These are phyloP conservation scores for Aspergillus quadrilineatus DNA, from an alignment of 2,329 filamentous ascomycete genomes.

Conservation along the genomic window DNA sequence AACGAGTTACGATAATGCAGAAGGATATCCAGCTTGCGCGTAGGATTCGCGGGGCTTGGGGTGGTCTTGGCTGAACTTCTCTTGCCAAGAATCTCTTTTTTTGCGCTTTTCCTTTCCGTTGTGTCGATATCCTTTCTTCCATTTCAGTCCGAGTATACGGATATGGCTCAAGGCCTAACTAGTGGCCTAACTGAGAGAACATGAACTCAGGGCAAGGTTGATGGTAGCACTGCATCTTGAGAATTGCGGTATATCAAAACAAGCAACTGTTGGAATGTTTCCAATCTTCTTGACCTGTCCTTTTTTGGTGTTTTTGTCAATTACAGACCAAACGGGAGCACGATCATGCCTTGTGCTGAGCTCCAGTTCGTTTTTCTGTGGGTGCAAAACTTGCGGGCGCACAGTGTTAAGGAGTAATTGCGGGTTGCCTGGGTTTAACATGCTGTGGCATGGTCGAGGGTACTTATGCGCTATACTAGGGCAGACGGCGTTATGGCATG, in stretches of 20 bases:
- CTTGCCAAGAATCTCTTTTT: slow-evolving; percentile 1
- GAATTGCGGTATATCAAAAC: neutral
- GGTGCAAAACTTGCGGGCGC: slow-evolving; percentile 14
- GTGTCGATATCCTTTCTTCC: slow-evolving; percentile 6
- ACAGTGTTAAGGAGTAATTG: slow-evolving; percentile 17
- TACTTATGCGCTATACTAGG: no score
- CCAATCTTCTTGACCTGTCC: neutral
- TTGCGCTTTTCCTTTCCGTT: neutral
- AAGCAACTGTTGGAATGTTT: neutral
- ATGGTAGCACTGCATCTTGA: neutral
- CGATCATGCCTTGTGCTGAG: neutral
- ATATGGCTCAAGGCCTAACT: neutral
- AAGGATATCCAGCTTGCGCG: slow-evolving; percentile 95
- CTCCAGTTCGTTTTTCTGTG: neutral
- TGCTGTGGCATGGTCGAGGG: neutral
- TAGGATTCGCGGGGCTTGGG: slow-evolving; percentile 75
- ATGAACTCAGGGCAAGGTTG: neutral
- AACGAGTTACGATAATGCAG: slow-evolving; percentile 95
- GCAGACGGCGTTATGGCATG: neutral
- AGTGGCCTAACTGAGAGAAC: neutral
- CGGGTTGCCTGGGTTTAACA: neutral
- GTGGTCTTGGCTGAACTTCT: slow-evolving; percentile 57
- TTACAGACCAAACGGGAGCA: neutral
- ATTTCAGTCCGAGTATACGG: neutral
- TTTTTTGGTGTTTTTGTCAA: neutral